Conservation (phyloP, 2,329 filamentous ascomycete species). For the Chrysoporthe deuterocubensis region DNA sequence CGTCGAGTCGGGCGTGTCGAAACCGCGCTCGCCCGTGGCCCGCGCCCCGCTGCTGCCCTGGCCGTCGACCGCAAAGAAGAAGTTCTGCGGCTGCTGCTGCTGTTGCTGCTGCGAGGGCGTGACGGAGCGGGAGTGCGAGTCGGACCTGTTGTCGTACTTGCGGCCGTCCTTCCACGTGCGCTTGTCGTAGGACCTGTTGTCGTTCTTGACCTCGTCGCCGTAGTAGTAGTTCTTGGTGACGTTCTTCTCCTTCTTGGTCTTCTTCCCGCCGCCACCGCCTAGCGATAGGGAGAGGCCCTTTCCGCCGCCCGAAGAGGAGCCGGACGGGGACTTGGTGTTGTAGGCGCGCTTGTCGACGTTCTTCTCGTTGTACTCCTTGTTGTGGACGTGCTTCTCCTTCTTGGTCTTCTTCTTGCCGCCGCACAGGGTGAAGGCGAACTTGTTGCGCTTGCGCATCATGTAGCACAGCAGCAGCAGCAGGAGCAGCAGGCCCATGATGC, state of each 20-base stretch:
- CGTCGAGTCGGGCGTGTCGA: not conserved
- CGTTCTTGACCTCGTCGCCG: conserved; percentile 22
- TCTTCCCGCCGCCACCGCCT: conserved; percentile 3
- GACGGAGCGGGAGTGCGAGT: conserved; percentile 6
- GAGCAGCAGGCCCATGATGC: conserved; percentile 34
- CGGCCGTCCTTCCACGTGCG: conserved; percentile 13
- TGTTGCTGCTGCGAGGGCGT: conserved; percentile 10
- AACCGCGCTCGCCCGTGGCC: not conserved
- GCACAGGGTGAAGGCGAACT: conserved; percentile 23
- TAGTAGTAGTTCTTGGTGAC: conserved; percentile 24
- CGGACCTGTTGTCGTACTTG: conserved; percentile 19
- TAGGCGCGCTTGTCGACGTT: conserved; percentile 27
- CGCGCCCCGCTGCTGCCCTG: not conserved
- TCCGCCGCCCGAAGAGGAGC: not conserved
- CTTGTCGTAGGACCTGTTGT: conserved; percentile 26
- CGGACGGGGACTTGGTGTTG: conserved; percentile 9
- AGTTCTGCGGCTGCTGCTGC: conserved; percentile 12
- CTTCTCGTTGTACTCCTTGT: conserved; percentile 19
- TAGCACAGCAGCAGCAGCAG: conserved; percentile 32
- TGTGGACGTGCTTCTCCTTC: conserved; percentile 24
- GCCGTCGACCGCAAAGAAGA: conserved; percentile 20
- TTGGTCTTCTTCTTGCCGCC: conserved; percentile 30
- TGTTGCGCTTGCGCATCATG: conserved; percentile 33
- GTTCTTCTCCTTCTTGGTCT: conserved; percentile 21
- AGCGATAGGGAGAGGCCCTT: conserved; percentile 1